Conservation (phyloP, 345 rosid genomes). For the Citrus glauca region DNA sequence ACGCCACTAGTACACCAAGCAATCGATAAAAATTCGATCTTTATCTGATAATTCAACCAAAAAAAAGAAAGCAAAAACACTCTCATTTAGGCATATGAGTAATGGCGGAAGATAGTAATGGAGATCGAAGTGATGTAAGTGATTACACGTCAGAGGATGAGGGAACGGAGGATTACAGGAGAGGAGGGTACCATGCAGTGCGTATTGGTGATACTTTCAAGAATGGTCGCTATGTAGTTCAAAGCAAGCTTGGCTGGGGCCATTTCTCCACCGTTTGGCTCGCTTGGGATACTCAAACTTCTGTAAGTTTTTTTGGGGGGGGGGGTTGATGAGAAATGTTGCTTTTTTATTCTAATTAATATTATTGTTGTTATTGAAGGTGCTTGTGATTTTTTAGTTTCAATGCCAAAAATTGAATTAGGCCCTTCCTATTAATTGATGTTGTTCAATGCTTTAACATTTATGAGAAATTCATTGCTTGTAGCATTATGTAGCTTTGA, state of each 20-base stretch:
- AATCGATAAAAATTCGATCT: not conserved
- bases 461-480: not conserved
- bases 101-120: slow-evolving; percentile 33
- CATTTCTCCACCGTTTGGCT: slow-evolving; percentile 90
- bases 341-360: not conserved
- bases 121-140: slow-evolving; percentile 41
- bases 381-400: not conserved
- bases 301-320: slow-evolving; percentile 23
- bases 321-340: not conserved
- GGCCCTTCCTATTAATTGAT: not conserved
- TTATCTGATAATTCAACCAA: not conserved
- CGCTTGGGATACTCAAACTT: slow-evolving; percentile 56
- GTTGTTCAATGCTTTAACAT: not conserved
- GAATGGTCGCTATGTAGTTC: slow-evolving; percentile 61
- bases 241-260: slow-evolving; percentile 77
- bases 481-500: slow-evolving; percentile 62
- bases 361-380: not conserved
- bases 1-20: not conserved
- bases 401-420: not conserved
- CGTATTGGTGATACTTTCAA: slow-evolving; percentile 59
- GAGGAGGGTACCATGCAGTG: slow-evolving; percentile 76
- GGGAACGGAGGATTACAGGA: slow-evolving; percentile 67
- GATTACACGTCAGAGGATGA: slow-evolving; percentile 71
- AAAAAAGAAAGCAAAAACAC: not conserved
- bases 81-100: not conserved